A percentile compares a stretch with the other conserved stretches of the same genome.
Evolutionary conservation across 306 rosid species (phyloP).

Genomic region (Cicer judaicum): DNA sequence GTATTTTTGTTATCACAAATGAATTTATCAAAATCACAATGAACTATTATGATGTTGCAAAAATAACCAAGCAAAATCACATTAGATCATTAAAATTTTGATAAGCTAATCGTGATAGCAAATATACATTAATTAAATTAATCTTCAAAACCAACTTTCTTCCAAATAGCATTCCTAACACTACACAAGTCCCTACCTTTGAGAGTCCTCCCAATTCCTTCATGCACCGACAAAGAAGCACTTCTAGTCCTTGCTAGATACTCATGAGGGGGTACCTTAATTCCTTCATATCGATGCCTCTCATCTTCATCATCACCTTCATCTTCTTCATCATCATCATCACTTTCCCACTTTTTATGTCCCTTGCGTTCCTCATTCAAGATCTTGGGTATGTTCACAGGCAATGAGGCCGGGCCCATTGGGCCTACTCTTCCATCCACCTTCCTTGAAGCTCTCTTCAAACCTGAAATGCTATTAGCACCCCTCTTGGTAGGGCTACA

Average conservation of each 20-base stretch:
- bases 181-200: constrained; percentile 85
- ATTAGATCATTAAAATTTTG: no score
- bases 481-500: neutral
- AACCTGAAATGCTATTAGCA: constrained; percentile 21
- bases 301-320: constrained; percentile 23
- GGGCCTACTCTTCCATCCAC: neutral
- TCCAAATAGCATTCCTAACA: constrained; percentile 93
- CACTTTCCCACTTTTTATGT: constrained; percentile 42
- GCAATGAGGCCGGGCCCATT: constrained; percentile 57
- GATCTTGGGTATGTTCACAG: constrained; percentile 79
- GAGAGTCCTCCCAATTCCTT: constrained; percentile 92
- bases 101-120: no score
- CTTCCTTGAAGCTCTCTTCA: constrained; percentile 46
- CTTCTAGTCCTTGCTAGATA: constrained; percentile 82
- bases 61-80: no score
- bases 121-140: constrained; percentile 29
- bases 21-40: no score
- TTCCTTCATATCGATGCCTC: neutral
- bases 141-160: constrained; percentile 83
- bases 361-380: constrained; percentile 64
- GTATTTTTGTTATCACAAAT: no score
- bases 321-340: constrained; percentile 30
- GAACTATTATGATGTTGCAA: no score
- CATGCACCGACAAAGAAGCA: constrained; percentile 83
- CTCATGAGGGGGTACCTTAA: constrained; percentile 78